phyloP scores from a whole-genome alignment of 768 basidiomycete species.

The Pleurotus tuber-regium region DNA sequence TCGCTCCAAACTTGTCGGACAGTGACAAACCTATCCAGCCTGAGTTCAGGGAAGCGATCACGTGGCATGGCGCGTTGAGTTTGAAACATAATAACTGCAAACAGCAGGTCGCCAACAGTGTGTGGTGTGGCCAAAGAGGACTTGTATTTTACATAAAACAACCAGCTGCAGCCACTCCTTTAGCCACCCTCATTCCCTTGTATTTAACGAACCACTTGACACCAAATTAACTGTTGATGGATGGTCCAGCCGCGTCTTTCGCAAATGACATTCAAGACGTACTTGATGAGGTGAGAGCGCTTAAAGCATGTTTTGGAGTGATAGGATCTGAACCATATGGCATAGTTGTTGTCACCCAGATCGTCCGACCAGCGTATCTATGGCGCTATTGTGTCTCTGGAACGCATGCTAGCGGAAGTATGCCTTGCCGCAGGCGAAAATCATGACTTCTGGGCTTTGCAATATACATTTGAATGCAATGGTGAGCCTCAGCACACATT shows the following conservation, averaged over 20 bases:
- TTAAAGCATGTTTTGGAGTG: not conserved
- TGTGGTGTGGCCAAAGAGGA: too few relatives aligned
- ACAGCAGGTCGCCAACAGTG: too few relatives aligned
- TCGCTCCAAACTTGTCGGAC: not conserved
- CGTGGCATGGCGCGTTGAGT: not conserved
- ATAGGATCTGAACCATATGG: not conserved
- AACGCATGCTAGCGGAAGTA: conserved; percentile 51
- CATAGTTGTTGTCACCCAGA: conserved; percentile 7
- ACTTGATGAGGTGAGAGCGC: conserved; percentile 5
- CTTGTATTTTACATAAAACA: too few relatives aligned
- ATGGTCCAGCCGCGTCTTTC: not conserved
- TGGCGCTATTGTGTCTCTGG: conserved; percentile 30
- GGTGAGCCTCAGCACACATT: conserved; percentile 41
- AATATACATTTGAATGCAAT: conserved; percentile 83
- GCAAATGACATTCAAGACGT: conserved; percentile 1
- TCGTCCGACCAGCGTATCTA: conserved; percentile 8
- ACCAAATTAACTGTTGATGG: not conserved
- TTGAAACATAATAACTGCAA: not conserved
- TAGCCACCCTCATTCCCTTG: too few relatives aligned
- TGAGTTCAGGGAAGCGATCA: not conserved
- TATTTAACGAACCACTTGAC: too few relatives aligned
- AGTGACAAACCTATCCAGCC: not conserved
- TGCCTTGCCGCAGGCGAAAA: conserved; percentile 40
- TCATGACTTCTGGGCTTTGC: conserved; percentile 53
- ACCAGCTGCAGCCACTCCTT: too few relatives aligned